Evolutionary conservation across 2,329 filamentous ascomycete species (phyloP).

Genomic region (Hysterium pulicare): DNA sequence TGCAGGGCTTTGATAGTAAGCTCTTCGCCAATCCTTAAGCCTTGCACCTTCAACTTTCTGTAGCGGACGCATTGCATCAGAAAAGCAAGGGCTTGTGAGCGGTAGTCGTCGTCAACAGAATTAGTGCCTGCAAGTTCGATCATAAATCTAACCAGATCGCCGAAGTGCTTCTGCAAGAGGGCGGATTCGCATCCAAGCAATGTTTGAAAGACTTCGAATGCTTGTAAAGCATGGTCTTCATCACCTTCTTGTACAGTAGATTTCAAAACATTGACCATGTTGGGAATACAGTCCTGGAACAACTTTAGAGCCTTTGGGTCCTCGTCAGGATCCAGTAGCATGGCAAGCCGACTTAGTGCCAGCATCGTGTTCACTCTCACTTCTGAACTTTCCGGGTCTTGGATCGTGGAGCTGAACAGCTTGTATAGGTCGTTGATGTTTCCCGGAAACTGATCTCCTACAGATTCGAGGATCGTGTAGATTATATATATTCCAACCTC

Average conservation of each 20-base stretch:
- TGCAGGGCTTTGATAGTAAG: constrained; percentile 84
- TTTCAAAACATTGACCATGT: constrained; percentile 88
- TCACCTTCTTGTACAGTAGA: constrained; percentile 73
- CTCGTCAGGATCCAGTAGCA: constrained; percentile 85
- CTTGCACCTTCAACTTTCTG: constrained; percentile 93
- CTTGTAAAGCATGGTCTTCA: constrained; percentile 83
- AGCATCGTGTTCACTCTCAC: constrained; percentile 94
- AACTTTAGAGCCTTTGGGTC: constrained; percentile 68
- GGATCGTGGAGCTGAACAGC: constrained; percentile 82
- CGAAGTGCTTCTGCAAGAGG: constrained; percentile 79
- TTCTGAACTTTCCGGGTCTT: constrained; percentile 84
- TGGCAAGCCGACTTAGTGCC: constrained; percentile 80
- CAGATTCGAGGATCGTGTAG: constrained; percentile 84
- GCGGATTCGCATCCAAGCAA: constrained; percentile 86
- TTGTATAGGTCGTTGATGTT: constrained; percentile 76
- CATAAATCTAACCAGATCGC: constrained; percentile 91
- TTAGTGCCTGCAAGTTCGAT: constrained; percentile 77
- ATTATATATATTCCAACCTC: constrained; percentile 92
- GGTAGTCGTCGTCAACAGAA: constrained; percentile 75
- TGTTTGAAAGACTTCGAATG: constrained; percentile 96
- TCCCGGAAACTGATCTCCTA: constrained; percentile 79
- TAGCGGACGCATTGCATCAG: constrained; percentile 89
- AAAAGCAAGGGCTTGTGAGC: constrained; percentile 88
- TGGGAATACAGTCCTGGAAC: constrained; percentile 77
- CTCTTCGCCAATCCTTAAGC: constrained; percentile 78